Evolutionary conservation across 768 basidiomycete species (phyloP).

Genomic region (Pisolithus marmoratus): DNA sequence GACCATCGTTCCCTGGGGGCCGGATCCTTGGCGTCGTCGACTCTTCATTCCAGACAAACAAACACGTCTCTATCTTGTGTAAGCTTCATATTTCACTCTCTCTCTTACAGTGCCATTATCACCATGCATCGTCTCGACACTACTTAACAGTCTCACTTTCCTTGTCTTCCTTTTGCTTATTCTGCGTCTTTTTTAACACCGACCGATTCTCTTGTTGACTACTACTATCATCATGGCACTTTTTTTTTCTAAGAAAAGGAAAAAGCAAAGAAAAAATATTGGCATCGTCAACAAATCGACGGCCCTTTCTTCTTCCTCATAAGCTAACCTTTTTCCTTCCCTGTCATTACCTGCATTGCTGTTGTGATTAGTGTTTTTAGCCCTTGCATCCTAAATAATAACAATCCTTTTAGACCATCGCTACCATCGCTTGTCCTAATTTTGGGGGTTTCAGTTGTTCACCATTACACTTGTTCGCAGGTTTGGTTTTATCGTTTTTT

Average conservation of each 20-base stretch:
- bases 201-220: background rate
- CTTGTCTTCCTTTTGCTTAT: slow-evolving; percentile 5
- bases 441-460: slow-evolving; percentile 4
- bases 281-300: slow-evolving; percentile 18
- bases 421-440: slow-evolving; percentile 9
- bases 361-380: slow-evolving; percentile 15
- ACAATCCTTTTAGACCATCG: slow-evolving; percentile 20
- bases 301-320: slow-evolving; percentile 24
- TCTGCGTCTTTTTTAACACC: slow-evolving; percentile 9
- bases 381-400: slow-evolving; percentile 18
- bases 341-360: slow-evolving; percentile 29
- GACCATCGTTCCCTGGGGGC: slow-evolving; percentile 23
- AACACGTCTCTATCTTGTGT: slow-evolving; percentile 8
- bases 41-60: slow-evolving; percentile 6
- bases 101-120: slow-evolving; percentile 17
- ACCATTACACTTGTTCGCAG: background rate
- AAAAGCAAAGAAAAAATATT: background rate
- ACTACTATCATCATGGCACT: slow-evolving; percentile 20
- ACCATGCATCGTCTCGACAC: slow-evolving; percentile 23
- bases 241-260: background rate
- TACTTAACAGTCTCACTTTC: slow-evolving; percentile 16
- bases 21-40: slow-evolving; percentile 19
- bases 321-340: slow-evolving; percentile 9
- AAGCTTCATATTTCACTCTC: slow-evolving; percentile 13
- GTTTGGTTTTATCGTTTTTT: background rate